phyloP scores from a whole-genome alignment of 768 basidiomycete species.

The Tricholoma flavovirens region DNA sequence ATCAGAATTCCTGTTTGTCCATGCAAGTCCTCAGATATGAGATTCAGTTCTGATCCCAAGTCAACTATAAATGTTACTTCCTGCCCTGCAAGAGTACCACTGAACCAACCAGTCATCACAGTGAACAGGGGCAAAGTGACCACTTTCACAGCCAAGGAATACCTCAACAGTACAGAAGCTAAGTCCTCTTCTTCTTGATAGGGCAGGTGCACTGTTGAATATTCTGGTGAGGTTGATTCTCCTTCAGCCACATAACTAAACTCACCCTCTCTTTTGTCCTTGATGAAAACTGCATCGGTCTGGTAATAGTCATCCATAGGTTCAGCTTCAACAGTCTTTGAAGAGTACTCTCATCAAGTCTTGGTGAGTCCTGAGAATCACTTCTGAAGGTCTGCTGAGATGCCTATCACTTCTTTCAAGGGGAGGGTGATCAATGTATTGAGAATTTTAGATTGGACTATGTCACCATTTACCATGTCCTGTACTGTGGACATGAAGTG shows the following conservation, averaged over 20 bases:
- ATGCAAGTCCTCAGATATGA: no score
- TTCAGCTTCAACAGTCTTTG: neutral
- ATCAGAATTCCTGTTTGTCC: conserved; percentile 5
- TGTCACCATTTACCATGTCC: neutral
- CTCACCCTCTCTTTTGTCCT: no score
- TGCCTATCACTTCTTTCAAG: no score
- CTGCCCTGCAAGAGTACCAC: conserved; percentile 7
- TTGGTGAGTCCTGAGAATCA: no score
- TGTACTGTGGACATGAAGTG: no score
- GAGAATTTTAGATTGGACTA: neutral
- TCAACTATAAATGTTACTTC: conserved; percentile 17
- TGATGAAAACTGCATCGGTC: no score
- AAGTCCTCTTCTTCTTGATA: neutral
- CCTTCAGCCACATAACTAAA: neutral
- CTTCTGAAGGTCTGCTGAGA: no score
- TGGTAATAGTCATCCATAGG: no score
- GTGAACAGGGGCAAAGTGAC: conserved; percentile 11
- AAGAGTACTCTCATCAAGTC: no score
- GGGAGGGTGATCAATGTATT: neutral
- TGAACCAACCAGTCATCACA: conserved; percentile 11
- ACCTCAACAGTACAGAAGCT: neutral
- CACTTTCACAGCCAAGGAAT: conserved; percentile 6
- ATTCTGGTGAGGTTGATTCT: neutral
- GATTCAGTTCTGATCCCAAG: no score
- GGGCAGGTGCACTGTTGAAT: neutral